A percentile compares a stretch with the other conserved stretches of the same genome.
These are phyloP conservation scores for Diutina siamensis DNA, from an alignment of 1,139 yeast genomes.

Conservation along the genomic window DNA sequence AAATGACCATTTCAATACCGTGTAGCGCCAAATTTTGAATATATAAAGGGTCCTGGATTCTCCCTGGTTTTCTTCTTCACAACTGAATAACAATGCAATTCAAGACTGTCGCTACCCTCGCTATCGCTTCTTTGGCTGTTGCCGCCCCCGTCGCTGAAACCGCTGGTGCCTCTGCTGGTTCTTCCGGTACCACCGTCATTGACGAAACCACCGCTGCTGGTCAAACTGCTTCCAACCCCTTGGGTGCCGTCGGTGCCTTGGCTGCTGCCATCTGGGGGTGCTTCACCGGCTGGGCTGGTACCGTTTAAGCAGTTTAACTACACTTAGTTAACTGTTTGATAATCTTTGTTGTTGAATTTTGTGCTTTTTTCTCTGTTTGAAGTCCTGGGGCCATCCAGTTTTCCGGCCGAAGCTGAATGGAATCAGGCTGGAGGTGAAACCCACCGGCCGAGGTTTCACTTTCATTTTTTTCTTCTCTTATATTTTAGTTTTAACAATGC, in stretches of 20 bases:
- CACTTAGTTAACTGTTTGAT: too few relatives aligned
- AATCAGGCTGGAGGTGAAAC: neutral
- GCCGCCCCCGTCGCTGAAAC: neutral
- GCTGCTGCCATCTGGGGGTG: constrained; percentile 4
- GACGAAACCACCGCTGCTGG: neutral
- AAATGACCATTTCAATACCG: too few relatives aligned
- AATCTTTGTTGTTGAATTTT: neutral
- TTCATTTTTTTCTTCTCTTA: neutral
- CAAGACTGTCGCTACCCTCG: constrained; percentile 5
- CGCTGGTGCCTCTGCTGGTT: neutral
- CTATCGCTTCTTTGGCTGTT: neutral
- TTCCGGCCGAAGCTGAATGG: too few relatives aligned
- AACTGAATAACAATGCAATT: neutral
- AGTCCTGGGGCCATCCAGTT: too few relatives aligned
- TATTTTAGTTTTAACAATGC: too few relatives aligned
- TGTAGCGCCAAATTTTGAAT: too few relatives aligned
- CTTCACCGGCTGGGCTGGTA: neutral
- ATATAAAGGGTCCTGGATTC: neutral
- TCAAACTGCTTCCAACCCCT: neutral
- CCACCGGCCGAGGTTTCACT: neutral
- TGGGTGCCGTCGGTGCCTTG: constrained; percentile 1
- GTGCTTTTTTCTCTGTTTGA: neutral
- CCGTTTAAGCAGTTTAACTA: neutral
- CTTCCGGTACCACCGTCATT: neutral
- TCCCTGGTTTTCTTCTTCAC: neutral